These are phyloP conservation scores for Ophiocordyceps robertsii DNA, from an alignment of 2,329 filamentous ascomycete genomes.

Conservation along the genomic window DNA sequence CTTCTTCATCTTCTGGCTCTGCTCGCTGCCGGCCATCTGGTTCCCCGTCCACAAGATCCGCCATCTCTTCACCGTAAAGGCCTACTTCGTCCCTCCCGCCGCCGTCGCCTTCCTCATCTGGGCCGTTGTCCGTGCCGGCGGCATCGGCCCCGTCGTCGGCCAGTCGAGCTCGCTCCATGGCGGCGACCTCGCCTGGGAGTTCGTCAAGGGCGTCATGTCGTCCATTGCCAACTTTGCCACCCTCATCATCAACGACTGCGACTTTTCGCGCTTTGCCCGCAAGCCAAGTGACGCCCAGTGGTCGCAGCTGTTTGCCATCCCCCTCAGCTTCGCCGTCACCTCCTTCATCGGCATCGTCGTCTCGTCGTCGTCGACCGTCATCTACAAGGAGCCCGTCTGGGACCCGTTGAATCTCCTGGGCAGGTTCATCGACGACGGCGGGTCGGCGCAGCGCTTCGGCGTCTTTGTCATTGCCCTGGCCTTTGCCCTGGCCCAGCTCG, in stretches of 20 bases:
- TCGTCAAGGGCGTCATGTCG: slow-evolving; percentile 77
- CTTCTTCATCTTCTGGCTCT: slow-evolving; percentile 79
- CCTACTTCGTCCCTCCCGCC: slow-evolving; percentile 70
- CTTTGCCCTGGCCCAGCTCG: slow-evolving; percentile 68
- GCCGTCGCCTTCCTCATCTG: slow-evolving; percentile 80
- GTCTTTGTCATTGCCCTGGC: slow-evolving; percentile 60
- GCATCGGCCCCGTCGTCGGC: slow-evolving; percentile 69
- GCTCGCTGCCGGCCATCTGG: slow-evolving; percentile 73
- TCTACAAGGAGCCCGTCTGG: slow-evolving; percentile 58
- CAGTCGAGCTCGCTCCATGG: slow-evolving; percentile 52
- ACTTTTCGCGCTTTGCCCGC: slow-evolving; percentile 72
- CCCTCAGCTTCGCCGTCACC: slow-evolving; percentile 59
- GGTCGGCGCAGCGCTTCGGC: slow-evolving; percentile 55
- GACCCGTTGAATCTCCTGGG: slow-evolving; percentile 56
- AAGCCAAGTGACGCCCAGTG: slow-evolving; percentile 66
- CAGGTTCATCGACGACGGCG: slow-evolving; percentile 54
- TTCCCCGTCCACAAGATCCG: slow-evolving; percentile 81
- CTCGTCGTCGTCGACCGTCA: slow-evolving; percentile 56
- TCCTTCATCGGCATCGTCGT: slow-evolving; percentile 76
- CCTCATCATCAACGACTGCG: slow-evolving; percentile 69
- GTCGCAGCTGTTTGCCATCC: slow-evolving; percentile 67
- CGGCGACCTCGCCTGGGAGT: slow-evolving; percentile 62
- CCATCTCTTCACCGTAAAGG: slow-evolving; percentile 84
- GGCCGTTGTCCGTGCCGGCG: slow-evolving; percentile 69
- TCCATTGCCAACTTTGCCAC: slow-evolving; percentile 86